Percentiles rank a stretch among this genome's conserved stretches.
phyloP scores from a whole-genome alignment of 768 basidiomycete genomes.

The Termitomyces sp. region DNA sequence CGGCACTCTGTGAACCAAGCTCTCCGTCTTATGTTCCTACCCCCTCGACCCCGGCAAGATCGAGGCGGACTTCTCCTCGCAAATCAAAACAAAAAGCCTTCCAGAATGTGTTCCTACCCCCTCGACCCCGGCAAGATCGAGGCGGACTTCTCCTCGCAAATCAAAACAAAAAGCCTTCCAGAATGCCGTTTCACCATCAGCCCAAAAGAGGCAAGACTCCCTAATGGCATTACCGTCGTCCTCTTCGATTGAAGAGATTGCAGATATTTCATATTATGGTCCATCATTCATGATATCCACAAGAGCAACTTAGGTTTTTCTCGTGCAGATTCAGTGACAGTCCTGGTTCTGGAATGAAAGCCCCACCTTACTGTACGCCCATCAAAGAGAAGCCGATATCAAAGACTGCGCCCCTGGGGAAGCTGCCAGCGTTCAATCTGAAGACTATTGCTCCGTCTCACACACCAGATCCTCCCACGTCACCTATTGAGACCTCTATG shows the following conservation, averaged over 20 bases:
- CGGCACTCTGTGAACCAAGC: not conserved
- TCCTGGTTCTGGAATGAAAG: not conserved
- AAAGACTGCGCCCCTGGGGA: slow-evolving; percentile 4
- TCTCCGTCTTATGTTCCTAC: slow-evolving; percentile 4
- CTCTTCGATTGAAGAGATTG: slow-evolving; percentile 16
- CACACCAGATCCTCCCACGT: slow-evolving; percentile 19
- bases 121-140: not conserved
- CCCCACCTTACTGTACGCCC: not conserved
- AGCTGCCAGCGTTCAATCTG: slow-evolving; percentile 12
- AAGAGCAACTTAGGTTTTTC: not conserved
- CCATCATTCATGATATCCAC: not conserved
- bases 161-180: slow-evolving; percentile 3
- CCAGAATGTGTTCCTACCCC: not conserved
- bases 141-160: not conserved
- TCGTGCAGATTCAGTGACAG: slow-evolving; percentile 12
- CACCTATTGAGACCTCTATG: slow-evolving; percentile 24
- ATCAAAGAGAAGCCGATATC: not conserved
- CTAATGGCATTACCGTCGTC: not conserved
- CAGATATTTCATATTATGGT: slow-evolving; percentile 17
- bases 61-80: not conserved
- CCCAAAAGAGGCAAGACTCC: not conserved
- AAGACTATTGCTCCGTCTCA: not conserved
- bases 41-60: not conserved
- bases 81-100: slow-evolving; percentile 4
- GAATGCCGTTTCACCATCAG: not conserved